Base-by-base conservation (phyloP, 257 asterid species). In the Cinchona pubescens region DNA sequence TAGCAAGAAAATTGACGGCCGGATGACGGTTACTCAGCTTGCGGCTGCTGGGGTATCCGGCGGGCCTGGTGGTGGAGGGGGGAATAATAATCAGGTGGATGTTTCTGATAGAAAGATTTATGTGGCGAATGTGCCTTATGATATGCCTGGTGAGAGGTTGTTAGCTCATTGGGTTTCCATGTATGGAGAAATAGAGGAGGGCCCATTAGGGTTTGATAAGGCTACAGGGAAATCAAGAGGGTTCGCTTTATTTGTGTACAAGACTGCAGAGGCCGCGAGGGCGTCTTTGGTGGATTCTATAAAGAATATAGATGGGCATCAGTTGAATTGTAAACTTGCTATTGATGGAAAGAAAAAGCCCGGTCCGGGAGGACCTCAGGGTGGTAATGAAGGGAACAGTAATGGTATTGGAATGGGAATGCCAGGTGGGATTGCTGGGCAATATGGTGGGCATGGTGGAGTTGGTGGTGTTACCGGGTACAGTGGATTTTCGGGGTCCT, bases 111-210 rank as follows among this genome's bases (percentile, higher is more conserved):
- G 97, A 88, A 92, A 92, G 90, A 89, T 92, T 63, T 90, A 86
- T 82, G 97, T 92, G 60, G 82, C 89, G 12, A 92, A 90, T 79
- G 96, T 90, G 80, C 93, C 94, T 12, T 83, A 85, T 67, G 97
- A 92, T 72, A 90, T 92, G 96, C 81, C 89, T 0, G 68, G 89
- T 3, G 97, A 92, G 81, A 87, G 92, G 73, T 85, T 92, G 43
- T 86, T 92, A 67, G 90, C 85, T 68, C 93, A 86, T 64, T 92
- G n/a, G n/a, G n/a, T 92, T 80, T 76, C 85, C 1, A 86, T 83
- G 96, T 92, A 89, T 77, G 97, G 97, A 73, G 96, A 90, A 84
- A 88, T 92, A 23, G 96, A 92, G 86, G 97, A 92, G 77, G 96
- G 97, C 1, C 97, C 97, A 0, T 83, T 92, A 66, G 97, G 96